Base-by-base conservation (phyloP, 805 yeast genomes). In the Yamadazyma scolyti region DNA sequence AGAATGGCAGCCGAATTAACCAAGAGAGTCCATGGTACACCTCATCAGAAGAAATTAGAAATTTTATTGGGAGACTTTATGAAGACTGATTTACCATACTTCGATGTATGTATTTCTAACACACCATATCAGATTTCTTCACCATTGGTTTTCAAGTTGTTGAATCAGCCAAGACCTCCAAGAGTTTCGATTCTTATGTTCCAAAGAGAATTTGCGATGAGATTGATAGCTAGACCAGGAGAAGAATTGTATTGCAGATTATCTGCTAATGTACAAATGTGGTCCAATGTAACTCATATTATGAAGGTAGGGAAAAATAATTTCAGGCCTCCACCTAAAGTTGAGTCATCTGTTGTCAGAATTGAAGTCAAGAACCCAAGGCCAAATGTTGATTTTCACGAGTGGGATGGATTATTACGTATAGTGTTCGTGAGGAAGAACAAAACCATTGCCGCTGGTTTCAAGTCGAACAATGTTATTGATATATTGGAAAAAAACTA, bases 1-100 rank as follows among this genome's bases (percentile, higher is more conserved):
- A 72, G 97, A 64, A 93, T 93, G 98, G 98, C 97, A 2, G 97
- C 97, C 0, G 98, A 93, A 60, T 70, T 93, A 48, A 87, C 97
- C 8, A 93, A 93, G 58, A 81, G 98, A 68, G 97, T 93, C 10
- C 96, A 87, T 50, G 97, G 97, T 9, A 90, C 94, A n/a, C 89
- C 96, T 1, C 82, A 75, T 34, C 93, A 88, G 56, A 87, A 86
- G 61, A 89, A 88, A 55, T 68, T 93, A 34, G 97, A 93, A 42
- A 87, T 93, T 37, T 63, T 90, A 50, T 70, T 93, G 42, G 98
- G 98, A 12, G 98, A 93, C 62, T 89, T 88, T 56, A 90, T 93
- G 78, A 93, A 93, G 61, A 79, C 95, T 2, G 97, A 93, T 27
- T 65, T 93, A 34, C 97, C 97, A 6, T 87, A 88, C 54, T 88